phyloP scores from a whole-genome alignment of 305 asterid genomes.

The Fraxinus angustifolia region DNA sequence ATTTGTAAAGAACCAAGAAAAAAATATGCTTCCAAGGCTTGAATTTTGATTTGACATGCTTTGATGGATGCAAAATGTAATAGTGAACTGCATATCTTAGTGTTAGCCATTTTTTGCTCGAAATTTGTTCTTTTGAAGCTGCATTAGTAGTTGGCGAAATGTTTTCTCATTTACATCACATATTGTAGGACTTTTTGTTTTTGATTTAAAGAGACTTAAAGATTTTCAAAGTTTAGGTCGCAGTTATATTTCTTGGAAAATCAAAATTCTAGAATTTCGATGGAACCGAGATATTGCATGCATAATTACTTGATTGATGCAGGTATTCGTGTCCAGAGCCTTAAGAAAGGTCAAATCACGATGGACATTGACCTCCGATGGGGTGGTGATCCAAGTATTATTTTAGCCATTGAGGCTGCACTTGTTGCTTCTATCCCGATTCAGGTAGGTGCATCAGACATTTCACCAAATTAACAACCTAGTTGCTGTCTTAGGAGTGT shows the following conservation, averaged over 20 bases:
- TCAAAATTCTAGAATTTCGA: slow-evolving; percentile 1
- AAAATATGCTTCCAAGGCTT: neutral
- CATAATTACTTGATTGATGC: slow-evolving; percentile 30
- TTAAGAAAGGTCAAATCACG: slow-evolving; percentile 94
- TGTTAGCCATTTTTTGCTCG: neutral
- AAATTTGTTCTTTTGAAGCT: neutral
- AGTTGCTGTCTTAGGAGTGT: neutral
- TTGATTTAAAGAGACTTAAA: slow-evolving; percentile 3
- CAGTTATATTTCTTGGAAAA: neutral
- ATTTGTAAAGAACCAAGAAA: neutral
- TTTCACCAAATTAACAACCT: neutral
- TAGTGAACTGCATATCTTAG: neutral
- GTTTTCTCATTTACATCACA: neutral
- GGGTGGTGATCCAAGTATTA: slow-evolving; percentile 98
- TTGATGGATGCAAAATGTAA: slow-evolving; percentile 1
- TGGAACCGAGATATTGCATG: neutral
- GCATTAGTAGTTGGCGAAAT: slow-evolving; percentile 1
- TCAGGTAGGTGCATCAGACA: slow-evolving; percentile 53
- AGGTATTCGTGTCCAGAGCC: slow-evolving; percentile 99
- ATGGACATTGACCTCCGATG: slow-evolving; percentile 97
- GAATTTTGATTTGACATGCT: neutral
- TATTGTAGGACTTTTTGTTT: neutral
- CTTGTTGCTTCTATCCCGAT: slow-evolving; percentile 90
- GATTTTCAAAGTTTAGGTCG: neutral
- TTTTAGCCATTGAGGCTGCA: slow-evolving; percentile 95